Evolutionary conservation across 2,329 filamentous ascomycete species (phyloP).

Genomic region (Aotearoamyces nothofagi): DNA sequence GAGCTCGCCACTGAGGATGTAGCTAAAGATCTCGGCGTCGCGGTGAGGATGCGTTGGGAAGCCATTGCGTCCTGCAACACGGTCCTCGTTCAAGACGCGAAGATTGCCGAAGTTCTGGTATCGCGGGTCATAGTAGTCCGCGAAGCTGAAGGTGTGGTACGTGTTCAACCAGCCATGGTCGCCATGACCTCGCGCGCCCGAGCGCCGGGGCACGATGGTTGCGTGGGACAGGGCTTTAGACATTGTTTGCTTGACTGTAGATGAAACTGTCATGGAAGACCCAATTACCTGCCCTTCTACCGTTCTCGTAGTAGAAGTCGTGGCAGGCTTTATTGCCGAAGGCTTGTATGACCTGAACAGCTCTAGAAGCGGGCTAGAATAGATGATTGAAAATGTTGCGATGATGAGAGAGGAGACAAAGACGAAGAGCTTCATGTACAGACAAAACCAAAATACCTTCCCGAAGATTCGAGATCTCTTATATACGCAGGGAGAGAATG

Average conservation of each 20-base stretch:
- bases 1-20: conserved; percentile 72
- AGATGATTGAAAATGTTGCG: conserved; percentile 17
- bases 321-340: not conserved
- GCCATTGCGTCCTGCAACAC: conserved; percentile 56
- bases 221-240: conserved; percentile 48
- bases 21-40: conserved; percentile 82
- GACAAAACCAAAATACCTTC: no score
- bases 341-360: not conserved
- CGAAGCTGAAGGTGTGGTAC: conserved; percentile 79
- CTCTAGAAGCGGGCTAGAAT: conserved; percentile 1
- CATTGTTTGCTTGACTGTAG: conserved; percentile 31
- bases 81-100: conserved; percentile 80
- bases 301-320: not conserved
- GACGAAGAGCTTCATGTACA: conserved; percentile 21
- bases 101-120: conserved; percentile 60
- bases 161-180: conserved; percentile 82
- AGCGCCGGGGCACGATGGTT: conserved; percentile 62
- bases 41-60: conserved; percentile 78
- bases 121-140: conserved; percentile 40
- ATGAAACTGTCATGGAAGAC: not conserved
- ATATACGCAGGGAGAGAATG: no score
- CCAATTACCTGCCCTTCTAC: not conserved
- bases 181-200: conserved; percentile 55
- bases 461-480: no score
- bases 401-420: conserved; percentile 17